Base-by-base conservation (phyloP, 306 rosid species). In the Oxytropis ochrocephala region DNA sequence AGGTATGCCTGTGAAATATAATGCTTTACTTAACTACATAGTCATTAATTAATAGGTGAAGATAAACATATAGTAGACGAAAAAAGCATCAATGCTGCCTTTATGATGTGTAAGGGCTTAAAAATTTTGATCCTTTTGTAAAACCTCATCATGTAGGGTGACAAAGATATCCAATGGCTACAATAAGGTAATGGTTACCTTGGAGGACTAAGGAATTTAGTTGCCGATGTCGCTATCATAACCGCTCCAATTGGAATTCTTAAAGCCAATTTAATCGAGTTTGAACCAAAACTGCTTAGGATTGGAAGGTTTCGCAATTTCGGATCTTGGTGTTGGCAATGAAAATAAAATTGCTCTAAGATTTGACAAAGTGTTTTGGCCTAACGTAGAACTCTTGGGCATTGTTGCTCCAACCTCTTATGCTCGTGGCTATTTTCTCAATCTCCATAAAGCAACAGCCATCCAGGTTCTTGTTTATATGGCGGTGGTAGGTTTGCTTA, bases 301-400 rank as follows among this genome's bases (percentile, higher is more conserved):
- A 83, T 58, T 88, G 95, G 95, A 88, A 88, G 73, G 73, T 84
- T 61, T 70, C 81, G 95, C 95, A 47, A 86, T 88, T 76, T 67
- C 89, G 4, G 95, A 86, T 80, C 86, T 88, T 70, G 95, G 95
- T 44, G 87, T 88, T 66, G 95, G 91, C 81, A 86, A n/a, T n/a
- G n/a, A n/a, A n/a, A n/a, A n/a, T n/a, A n/a, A n/a, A n/a, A n/a
- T n/a, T n/a, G n/a, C n/a, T 33, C 76, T 88, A 8, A 79, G 62
- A 70, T 88, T 88, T n/a, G 81, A 84, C 61, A 70, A 54, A 33
- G 88, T 84, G 62, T 88, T 88, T 81, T 88, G 95, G 95, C 95
- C 95, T 5, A 79, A 88, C 21, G 91, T 86, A 36, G 91, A 88
- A 74, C 82, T 88, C 39, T 47, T 88, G 60, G 95, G 95, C 18